phyloP scores from a whole-genome alignment of 148 eudicot species.

The Spergularia marina region DNA sequence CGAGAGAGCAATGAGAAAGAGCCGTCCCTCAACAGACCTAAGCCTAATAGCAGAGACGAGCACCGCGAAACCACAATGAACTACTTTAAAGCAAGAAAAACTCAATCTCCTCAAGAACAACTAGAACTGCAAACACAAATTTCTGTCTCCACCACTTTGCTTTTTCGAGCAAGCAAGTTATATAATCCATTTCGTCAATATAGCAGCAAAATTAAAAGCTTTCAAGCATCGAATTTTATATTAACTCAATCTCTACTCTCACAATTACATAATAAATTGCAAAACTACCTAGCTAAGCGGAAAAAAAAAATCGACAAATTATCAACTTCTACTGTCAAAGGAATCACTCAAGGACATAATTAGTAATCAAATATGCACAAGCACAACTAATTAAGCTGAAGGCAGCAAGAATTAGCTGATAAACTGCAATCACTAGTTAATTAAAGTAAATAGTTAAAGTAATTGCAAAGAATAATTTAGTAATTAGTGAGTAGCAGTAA shows the following conservation, averaged over 20 bases:
- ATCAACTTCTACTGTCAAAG: not conserved
- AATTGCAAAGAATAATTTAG: too few species aligned
- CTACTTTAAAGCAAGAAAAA: not conserved
- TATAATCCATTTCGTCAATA: too few species aligned
- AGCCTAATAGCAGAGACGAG: not conserved
- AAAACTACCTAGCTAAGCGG: not conserved
- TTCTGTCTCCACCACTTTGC: not conserved
- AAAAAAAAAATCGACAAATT: not conserved
- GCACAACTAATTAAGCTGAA: not conserved
- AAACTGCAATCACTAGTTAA: too few species aligned
- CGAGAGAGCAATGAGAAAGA: not conserved
- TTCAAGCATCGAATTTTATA: too few species aligned
- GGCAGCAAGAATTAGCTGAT: not conserved
- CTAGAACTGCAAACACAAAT: too few species aligned
- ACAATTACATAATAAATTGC: not conserved
- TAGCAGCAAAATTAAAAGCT: too few species aligned
- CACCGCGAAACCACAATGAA: not conserved
- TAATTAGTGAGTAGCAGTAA: not conserved
- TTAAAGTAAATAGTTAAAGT: too few species aligned
- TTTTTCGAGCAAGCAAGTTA: not conserved
- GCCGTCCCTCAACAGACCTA: not conserved
- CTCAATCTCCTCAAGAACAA: not conserved
- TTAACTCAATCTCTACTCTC: not conserved
- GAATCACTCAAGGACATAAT: not conserved
- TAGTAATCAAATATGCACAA: not conserved